Conservation (phyloP, 75 land plant genomes). For the Picea sitchensis region DNA sequence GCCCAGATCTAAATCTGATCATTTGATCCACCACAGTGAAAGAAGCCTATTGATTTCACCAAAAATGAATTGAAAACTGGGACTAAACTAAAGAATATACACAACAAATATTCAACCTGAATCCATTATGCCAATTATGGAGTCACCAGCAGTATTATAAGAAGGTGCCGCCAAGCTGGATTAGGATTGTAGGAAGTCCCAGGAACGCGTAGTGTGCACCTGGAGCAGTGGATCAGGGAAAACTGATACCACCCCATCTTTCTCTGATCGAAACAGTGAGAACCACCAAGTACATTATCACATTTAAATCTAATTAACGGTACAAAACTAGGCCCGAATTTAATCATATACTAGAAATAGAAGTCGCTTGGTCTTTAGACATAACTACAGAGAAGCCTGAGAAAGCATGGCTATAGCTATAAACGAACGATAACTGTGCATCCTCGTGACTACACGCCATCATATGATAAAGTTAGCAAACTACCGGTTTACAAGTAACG, state of each 20-base stretch:
- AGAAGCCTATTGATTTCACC: no score
- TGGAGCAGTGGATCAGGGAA: conserved; percentile 49
- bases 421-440: conserved; percentile 42
- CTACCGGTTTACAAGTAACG: neutral
- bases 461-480: no score
- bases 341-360: conserved; percentile 33
- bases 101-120: conserved; percentile 27
- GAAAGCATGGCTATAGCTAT: conserved; percentile 66
- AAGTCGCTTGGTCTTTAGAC: conserved; percentile 40
- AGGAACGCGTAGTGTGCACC: conserved; percentile 85
- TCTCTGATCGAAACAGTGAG: conserved; percentile 17
- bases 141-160: conserved; percentile 20
- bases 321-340: neutral
- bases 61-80: no score
- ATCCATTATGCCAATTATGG: conserved; percentile 70
- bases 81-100: no score
- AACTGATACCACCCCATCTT: conserved; percentile 68
- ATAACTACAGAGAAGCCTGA: conserved; percentile 80
- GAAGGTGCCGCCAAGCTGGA: conserved; percentile 6
- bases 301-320: no score
- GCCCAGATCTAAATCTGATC: no score
- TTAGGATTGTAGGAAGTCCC: conserved; percentile 67
- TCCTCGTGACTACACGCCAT: conserved; percentile 39
- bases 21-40: no score
- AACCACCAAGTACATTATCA: neutral